Base-by-base conservation (phyloP, 441 rosid species). In the Populus trichocarpa region DNA sequence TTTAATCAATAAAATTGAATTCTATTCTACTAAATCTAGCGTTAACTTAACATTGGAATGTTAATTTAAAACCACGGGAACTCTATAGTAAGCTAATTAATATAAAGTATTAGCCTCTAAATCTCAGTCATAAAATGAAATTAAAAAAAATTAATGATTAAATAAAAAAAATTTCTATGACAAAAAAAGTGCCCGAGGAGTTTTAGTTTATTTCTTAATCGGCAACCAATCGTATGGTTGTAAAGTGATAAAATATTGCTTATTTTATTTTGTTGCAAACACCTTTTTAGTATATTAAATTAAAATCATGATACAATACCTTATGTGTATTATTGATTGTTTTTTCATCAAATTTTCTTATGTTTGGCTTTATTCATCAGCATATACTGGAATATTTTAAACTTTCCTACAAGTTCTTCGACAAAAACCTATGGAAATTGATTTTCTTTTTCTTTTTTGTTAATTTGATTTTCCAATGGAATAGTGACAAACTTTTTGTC, bases 11-110 rank as follows among this genome's bases (percentile, higher is more conserved):
- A 14, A 50, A 50, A 50, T 1, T 50, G 20, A 14, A 50, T 3
- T 50, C 0, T 14, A 14, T 50, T 5, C 1, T 14, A 50, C 3
- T 0, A 0, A 50, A 16, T 50, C 8, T 4, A 16, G 2, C 1
- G 5, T 50, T 5, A 50, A 16, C 32, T 30, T 30, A 30, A 30
- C 4, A 30, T 30, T 30, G 32, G 0, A 30, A 50, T 50, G 59
- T 50, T 50, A 50, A 1, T 50, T 50, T 50, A 16, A 50, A 6
- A 14, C 59, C 0, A 16, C 0, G 0, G 5, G 20, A 50, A 50
- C 6, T 14, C n/a, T 5, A 1, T 5, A 5, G n/a, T 50, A 50
- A 4, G n/a, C 6, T 50, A 46, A 5, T 46, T 46, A 5, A 4
- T 1, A 3, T 6, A 46, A 46, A 46, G 5, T 46, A 46, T 4